Conservation (phyloP, 2,329 filamentous ascomycete genomes). For the Diaporthe australafricana region DNA sequence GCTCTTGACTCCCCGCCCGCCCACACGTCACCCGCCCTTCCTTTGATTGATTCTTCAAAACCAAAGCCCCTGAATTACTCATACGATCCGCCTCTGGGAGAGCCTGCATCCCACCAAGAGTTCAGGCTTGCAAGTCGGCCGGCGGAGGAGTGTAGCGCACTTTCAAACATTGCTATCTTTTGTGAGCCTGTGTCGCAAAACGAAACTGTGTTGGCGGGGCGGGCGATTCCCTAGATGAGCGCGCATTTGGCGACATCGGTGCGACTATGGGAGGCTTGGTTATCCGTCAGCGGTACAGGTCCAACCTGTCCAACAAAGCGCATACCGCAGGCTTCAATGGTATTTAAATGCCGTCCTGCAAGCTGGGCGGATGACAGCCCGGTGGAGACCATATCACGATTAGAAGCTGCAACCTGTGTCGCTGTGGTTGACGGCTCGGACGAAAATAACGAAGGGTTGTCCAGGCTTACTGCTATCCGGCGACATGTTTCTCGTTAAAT, state of each 20-base stretch:
- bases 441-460: neutral
- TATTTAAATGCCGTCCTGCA: too few species aligned
- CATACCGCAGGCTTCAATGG: neutral
- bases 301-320: too few species aligned
- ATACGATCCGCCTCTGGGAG: neutral
- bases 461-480: neutral
- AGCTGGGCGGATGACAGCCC: neutral
- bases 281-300: neutral
- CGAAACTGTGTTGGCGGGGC: neutral
- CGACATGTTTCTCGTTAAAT: neutral
- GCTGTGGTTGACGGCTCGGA: neutral
- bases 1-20: neutral
- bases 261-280: neutral
- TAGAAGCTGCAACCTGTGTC: neutral
- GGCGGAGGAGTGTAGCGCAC: neutral
- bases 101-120: neutral
- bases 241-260: neutral
- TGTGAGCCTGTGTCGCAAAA: neutral
- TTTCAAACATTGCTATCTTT: neutral
- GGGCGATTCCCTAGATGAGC: neutral
- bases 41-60: neutral
- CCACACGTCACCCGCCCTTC: neutral
- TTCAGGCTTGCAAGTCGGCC: neutral
- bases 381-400: neutral
- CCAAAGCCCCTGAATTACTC: neutral